Percentiles rank a stretch among this genome's conserved stretches.
phyloP scores from a whole-genome alignment of 169 alveolate species.

The Plasmodium yoelii region DNA sequence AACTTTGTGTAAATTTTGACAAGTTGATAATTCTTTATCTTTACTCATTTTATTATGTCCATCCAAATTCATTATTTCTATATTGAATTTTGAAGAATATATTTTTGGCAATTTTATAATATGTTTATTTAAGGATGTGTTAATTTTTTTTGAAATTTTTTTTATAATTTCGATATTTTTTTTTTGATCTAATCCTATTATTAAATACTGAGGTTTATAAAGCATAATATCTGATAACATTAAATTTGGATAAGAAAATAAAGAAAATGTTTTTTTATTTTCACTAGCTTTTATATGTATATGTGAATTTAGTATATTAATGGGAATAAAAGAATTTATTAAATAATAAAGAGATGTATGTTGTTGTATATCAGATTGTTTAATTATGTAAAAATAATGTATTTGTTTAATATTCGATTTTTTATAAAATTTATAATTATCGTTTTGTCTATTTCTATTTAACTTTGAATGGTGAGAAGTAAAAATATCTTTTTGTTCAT shows the following conservation, averaged over 20 bases:
- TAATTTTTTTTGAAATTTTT: constrained; percentile 59
- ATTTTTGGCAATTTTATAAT: constrained; percentile 19
- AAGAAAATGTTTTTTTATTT: constrained; percentile 40
- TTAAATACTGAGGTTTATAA: constrained; percentile 57
- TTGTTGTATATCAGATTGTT: constrained; percentile 60
- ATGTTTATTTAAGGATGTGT: constrained; percentile 5
- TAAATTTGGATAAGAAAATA: constrained; percentile 72
- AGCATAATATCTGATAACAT: constrained; percentile 68
- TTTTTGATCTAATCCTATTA: constrained; percentile 61
- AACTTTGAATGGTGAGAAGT: neutral
- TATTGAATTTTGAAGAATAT: constrained; percentile 30
- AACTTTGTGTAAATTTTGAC: constrained; percentile 20
- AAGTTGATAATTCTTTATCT: neutral
- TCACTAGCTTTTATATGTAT: constrained; percentile 39
- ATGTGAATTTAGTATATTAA: constrained; percentile 48
- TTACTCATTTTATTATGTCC: constrained; percentile 72
- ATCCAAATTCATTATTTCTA: constrained; percentile 65
- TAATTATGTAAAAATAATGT: constrained; percentile 59
- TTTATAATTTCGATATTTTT: constrained; percentile 54
- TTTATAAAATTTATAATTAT: neutral
- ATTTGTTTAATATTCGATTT: constrained; percentile 12
- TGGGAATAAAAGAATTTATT: constrained; percentile 62
- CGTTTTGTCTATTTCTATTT: neutral
- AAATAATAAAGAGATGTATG: constrained; percentile 61
- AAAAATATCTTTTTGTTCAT: neutral